Evolutionary conservation across 129 eudicot genomes (phyloP).

Genomic region (Artemisia argyi): DNA sequence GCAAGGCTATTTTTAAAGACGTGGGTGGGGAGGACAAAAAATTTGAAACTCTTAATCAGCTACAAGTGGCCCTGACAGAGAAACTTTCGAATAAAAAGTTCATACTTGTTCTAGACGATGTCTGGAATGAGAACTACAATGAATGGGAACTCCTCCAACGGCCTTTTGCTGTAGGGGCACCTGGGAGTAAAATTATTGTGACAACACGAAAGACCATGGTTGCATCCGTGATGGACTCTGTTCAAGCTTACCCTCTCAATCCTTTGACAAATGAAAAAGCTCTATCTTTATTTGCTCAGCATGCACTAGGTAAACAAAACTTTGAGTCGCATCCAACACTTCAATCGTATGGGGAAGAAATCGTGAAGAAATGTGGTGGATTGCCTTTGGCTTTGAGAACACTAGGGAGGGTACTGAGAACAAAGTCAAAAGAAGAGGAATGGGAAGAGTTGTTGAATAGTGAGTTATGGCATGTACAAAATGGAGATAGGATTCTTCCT

Average conservation of each 20-base stretch:
- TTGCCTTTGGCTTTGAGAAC: constrained; percentile 40
- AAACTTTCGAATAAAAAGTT: neutral
- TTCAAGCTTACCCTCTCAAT: constrained; percentile 26
- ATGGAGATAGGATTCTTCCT: constrained; percentile 27
- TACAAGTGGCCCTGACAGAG: neutral
- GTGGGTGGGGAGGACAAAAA: neutral
- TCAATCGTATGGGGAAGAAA: constrained; percentile 21
- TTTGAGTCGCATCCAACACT: constrained; percentile 22
- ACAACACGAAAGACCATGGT: neutral
- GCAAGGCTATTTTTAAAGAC: neutral
- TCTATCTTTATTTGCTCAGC: constrained; percentile 37
- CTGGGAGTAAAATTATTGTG: neutral
- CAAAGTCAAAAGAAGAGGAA: constrained; percentile 1
- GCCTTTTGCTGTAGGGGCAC: neutral
- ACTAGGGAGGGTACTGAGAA: constrained; percentile 33
- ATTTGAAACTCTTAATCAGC: neutral
- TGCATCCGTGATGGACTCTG: constrained; percentile 34
- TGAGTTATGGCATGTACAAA: constrained; percentile 29
- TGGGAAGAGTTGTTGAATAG: constrained; percentile 35
- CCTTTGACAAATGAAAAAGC: constrained; percentile 31
- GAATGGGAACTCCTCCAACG: constrained; percentile 12
- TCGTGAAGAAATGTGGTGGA: constrained; percentile 37
- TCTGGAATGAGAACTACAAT: neutral
- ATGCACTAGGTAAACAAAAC: constrained; percentile 27
- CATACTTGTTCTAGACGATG: constrained; percentile 11